Base-by-base conservation (phyloP, 2,329 filamentous ascomycete species). In the Calonectria honghensis region DNA sequence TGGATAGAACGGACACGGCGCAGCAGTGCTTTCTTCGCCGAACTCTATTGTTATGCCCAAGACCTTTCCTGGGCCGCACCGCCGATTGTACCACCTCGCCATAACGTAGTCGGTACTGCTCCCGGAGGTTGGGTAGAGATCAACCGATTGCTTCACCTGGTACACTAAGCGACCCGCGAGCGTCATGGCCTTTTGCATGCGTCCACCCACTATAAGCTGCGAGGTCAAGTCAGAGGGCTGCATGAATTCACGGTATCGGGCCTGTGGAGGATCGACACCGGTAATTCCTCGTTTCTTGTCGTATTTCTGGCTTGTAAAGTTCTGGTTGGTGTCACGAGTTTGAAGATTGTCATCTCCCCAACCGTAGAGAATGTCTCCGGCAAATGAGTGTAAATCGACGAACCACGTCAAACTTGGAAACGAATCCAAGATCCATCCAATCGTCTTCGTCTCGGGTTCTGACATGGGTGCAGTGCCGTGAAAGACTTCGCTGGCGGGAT, bases 271-370 rank as follows among this genome's bases (percentile, higher is more conserved):
- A 4, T 83, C 82, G 54, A 88, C 84, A 32, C 85, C 84, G 1
- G 87, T 80, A 14, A 88, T 79, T 37, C 90, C 90, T 20, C 90
- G 87, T 61, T 86, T 85, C 69, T 86, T 86, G 72, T 92, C 87
- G 73, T 88, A 92, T 5, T 86, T 82, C 3, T 83, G 68, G 85
- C 91, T 92, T 32, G 85, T 79, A 82, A 91, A 91, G 82, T 87
- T 91, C 85, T 89, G 88, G 64, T 76, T 76, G 0, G 86, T 79
- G 59, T 86, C 85, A 0, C 81, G 85, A 67, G 82, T 83, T 82
- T 92, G 90, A 72, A 88, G 84, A 61, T 88, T 85, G 76, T 92
- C 90, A 75, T 90, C 88, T 29, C 90, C 90, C 90, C 90, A 92
- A 70, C 85, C 86, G 82, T 91, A 91, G 18, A 92, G 82, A 24